Percentiles rank a stretch among this genome's conserved stretches.
Evolutionary conservation across 2,329 filamentous ascomycete genomes (phyloP).

Genomic region (Alternaria brassicicola): DNA sequence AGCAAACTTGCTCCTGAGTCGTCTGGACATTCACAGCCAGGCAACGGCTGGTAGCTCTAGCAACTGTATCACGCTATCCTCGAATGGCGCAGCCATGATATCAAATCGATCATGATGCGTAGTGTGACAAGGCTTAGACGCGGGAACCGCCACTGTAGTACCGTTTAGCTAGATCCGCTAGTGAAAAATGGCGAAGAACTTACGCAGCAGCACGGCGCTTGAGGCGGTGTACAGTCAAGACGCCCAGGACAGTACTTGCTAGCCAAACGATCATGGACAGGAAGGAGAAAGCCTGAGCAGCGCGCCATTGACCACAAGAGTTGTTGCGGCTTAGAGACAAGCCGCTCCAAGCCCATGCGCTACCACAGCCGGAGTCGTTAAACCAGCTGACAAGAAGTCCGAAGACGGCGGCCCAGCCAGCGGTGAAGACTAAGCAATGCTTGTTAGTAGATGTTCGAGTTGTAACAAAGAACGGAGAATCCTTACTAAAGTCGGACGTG

Average conservation of each 20-base stretch:
- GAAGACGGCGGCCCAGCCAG: constrained; percentile 66
- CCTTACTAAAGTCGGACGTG: constrained; percentile 65
- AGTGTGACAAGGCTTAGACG: background rate
- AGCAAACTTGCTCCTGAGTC: background rate
- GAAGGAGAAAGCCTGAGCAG: constrained; percentile 74
- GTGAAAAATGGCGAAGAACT: constrained; percentile 1
- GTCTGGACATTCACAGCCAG: background rate
- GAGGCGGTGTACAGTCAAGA: constrained; percentile 28
- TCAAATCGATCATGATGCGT: background rate
- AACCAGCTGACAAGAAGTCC: constrained; percentile 50
- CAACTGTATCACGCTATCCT: background rate
- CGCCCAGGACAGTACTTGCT: constrained; percentile 53
- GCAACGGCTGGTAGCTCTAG: background rate
- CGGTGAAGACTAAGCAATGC: constrained; percentile 59
- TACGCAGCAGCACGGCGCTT: constrained; percentile 13
- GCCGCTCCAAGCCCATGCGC: constrained; percentile 59
- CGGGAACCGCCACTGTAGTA: background rate
- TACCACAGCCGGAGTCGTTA: constrained; percentile 32
- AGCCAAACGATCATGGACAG: constrained; percentile 75
- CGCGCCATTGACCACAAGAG: constrained; percentile 72
- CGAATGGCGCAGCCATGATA: background rate
- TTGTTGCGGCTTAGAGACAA: constrained; percentile 51
- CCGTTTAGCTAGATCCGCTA: background rate
- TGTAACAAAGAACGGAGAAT: too few relatives aligned
- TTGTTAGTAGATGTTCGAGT: background rate